Evolutionary conservation across 352 stramenopile genomes (phyloP).

Genomic region (Pythium phragmitis): DNA sequence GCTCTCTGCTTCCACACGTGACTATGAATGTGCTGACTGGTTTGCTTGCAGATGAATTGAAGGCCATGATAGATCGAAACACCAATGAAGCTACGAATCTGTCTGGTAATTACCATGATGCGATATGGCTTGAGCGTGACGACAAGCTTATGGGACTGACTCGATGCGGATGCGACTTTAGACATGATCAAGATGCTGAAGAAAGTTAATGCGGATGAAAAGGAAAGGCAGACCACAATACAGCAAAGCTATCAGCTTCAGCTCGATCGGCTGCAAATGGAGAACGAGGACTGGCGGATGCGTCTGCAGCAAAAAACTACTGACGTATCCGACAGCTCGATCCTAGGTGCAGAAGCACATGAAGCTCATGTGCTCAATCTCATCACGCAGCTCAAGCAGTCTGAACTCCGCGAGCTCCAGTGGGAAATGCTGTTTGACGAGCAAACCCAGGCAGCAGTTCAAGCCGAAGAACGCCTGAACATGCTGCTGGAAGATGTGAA

Average conservation of each 20-base stretch:
- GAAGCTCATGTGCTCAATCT: conserved; percentile 33
- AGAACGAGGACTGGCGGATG: conserved; percentile 20
- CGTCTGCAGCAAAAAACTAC: neutral
- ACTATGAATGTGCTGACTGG: neutral
- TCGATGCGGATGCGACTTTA: neutral
- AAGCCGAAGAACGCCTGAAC: conserved; percentile 31
- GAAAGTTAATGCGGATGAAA: neutral
- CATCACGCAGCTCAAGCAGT: conserved; percentile 34
- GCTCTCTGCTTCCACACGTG: no score
- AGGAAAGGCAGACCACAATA: neutral
- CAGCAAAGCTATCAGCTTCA: neutral
- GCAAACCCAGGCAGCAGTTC: conserved; percentile 27
- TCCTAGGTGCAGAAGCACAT: conserved; percentile 13
- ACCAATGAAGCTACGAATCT: neutral
- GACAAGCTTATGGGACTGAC: neutral
- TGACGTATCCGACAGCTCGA: neutral
- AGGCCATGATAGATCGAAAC: neutral
- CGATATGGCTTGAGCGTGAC: no score
- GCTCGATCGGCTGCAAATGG: conserved; percentile 15
- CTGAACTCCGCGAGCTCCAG: conserved; percentile 38
- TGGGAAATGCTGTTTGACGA: conserved; percentile 41
- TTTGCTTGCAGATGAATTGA: neutral
- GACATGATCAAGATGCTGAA: neutral
- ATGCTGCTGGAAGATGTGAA: conserved; percentile 49
- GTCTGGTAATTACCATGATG: neutral